A percentile compares a stretch with the other conserved stretches of the same genome.
These are phyloP conservation scores for Lipomyces starkeyi DNA, from an alignment of 805 yeast genomes.

Conservation along the genomic window DNA sequence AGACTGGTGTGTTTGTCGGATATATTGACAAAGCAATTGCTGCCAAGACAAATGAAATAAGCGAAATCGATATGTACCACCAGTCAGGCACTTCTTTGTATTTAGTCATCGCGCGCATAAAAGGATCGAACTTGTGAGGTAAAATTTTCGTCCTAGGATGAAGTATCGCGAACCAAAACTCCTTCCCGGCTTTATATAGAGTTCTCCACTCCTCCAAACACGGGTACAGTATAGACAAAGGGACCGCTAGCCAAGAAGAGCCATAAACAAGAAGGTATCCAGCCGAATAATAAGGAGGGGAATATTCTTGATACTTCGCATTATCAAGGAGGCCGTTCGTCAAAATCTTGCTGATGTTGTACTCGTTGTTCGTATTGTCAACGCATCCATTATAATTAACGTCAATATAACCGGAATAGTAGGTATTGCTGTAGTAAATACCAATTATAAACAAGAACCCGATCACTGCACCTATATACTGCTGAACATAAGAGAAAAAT, in stretches of 20 bases:
- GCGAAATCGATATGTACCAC: slow-evolving; percentile 47
- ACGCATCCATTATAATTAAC: slow-evolving; percentile 54
- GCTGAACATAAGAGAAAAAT: slow-evolving; percentile 54
- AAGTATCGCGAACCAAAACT: background rate
- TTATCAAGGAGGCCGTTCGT: slow-evolving; percentile 54
- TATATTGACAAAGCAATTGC: slow-evolving; percentile 49
- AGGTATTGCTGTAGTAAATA: slow-evolving; percentile 58
- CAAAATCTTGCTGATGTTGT: slow-evolving; percentile 56
- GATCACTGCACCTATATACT: slow-evolving; percentile 48
- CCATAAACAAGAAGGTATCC: slow-evolving; percentile 60
- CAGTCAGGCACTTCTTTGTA: slow-evolving; percentile 68
- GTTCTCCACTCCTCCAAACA: slow-evolving; percentile 49
- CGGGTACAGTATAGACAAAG: slow-evolving; percentile 58
- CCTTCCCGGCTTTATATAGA: slow-evolving; percentile 1
- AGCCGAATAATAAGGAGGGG: slow-evolving; percentile 62
- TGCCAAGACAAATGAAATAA: slow-evolving; percentile 47
- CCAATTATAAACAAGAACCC: slow-evolving; percentile 62
- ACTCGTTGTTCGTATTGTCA: slow-evolving; percentile 43
- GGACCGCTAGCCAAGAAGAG: slow-evolving; percentile 57
- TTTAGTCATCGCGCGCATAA: slow-evolving; percentile 58
- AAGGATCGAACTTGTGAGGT: background rate
- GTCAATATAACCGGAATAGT: slow-evolving; percentile 52
- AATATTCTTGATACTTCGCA: slow-evolving; percentile 59
- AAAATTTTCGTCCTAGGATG: background rate
- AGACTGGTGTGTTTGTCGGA: slow-evolving; percentile 61